These are phyloP conservation scores for Eucalyptus virginea DNA, from an alignment of 345 rosid genomes.

Conservation along the genomic window DNA sequence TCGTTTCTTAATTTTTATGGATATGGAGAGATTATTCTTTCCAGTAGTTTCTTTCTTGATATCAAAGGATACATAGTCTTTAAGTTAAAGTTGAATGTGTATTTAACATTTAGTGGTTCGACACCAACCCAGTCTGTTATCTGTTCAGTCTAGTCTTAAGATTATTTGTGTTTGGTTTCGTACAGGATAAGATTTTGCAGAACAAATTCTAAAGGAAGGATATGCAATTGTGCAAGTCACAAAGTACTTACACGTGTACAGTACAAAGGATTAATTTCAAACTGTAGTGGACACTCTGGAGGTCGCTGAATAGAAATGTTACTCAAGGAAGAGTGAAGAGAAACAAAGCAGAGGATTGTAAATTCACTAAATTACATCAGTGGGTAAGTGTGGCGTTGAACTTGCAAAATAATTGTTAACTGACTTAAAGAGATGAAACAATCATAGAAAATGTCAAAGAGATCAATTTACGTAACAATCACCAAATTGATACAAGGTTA, in stretches of 20 bases:
- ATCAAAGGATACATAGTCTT: neutral
- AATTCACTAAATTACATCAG: neutral
- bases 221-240: neutral
- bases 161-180: neutral
- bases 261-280: neutral
- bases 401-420: neutral
- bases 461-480: neutral
- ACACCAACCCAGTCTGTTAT: neutral
- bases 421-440: neutral
- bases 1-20: neutral
- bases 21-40: neutral
- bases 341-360: neutral
- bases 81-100: neutral
- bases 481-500: neutral
- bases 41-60: neutral
- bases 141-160: neutral
- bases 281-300: neutral
- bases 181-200: neutral
- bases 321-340: neutral
- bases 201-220: neutral
- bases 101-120: neutral
- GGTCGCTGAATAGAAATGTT: neutral
- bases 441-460: neutral
- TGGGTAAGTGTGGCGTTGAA: neutral
- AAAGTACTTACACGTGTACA: neutral